Base-by-base conservation (phyloP, 352 stramenopile species). In the Phytophthora agathidicida region DNA sequence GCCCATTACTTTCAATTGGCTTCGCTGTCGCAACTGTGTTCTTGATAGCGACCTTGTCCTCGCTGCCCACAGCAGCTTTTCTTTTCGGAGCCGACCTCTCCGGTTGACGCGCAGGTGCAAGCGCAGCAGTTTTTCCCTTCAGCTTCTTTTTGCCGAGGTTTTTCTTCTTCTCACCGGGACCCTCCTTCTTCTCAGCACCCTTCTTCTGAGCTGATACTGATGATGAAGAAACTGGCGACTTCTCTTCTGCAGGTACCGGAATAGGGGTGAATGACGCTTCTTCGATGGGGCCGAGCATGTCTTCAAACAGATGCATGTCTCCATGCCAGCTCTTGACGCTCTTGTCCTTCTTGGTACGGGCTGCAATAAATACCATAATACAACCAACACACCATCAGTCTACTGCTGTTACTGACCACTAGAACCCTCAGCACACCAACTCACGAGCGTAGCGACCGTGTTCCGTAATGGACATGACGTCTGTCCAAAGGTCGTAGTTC, bases 401-500 rank as follows among this genome's bases (percentile, higher is more conserved):
- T 22, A 2, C 6, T 17, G 11, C 10, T 32, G 7, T 60, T 6
- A 2, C 20, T 10, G 14, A 9, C 2, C 7, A 11, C 33, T 9
- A 10, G 16, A 32, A 19, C n/a, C 17, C 1, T 8, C 19, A 35
- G 5, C n/a, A 5, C 6, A 20, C 7, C 9, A 39, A 86, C 79
- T 49, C 62, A 89, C 79, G 69, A 35, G 75, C 64, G 20, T 76
- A 83, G 45, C 56, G 65, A 22, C 80, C 77, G 54, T 93, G 81
- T 1, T 66, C 59, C 4, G 74, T 76, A 49, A 93, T 79, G 10
- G 73, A 88, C 49, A 90, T 78, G 37, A 63, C 52, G 45, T 93
- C 83, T 22, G 80, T 93, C 83, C 83, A 93, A 45, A 91, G 73
- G 45, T 93, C 79, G 56, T 80, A 83, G 17, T 63, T 73, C 45